Base-by-base conservation (phyloP, 192 early-diverging fungal genomes). In the Backusella mclennaniae region DNA sequence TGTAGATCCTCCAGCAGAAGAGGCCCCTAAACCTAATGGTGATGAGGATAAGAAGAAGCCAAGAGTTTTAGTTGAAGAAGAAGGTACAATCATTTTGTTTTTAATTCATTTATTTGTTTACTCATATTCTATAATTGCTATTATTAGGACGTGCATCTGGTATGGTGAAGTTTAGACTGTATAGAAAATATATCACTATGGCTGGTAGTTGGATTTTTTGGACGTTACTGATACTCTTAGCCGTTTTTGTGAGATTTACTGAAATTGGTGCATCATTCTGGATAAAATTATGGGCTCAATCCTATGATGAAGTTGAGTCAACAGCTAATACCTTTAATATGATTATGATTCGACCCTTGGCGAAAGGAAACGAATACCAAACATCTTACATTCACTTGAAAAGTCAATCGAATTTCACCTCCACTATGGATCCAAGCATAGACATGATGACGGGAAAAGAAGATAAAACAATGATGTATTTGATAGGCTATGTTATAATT, bases 131-230 rank as follows among this genome's bases (percentile, higher is more conserved):
- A 21, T 56, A 11, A 11, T 8, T 56, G n/a, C 3, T n/a, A 49
- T 49, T 76, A 80, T 84, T 74, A 63, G 93, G 76, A 14, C 88
- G 87, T 23, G 93, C 91, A 12, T 87, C 87, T 23, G 98, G 98
- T 29, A 90, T 89, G 52, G 96, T 99, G 67, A 90, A 88, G 41
- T 75, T 85, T 0, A 35, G 84, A 41, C 88, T 99, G 11, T 99
- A 96, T 87, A 74, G 87, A 6, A 85, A 88, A 23, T 99, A 98
- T 78, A 67, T 93, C 74, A 83, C 81, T 39, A 88, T 89, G 41
- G 89, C 86, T 63, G 93, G 93, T 17, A 77, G 85, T 17, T 41
- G 76, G 14, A 76, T 83, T 67, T 89, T 88, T 77, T 95, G 93
- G 93, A 38, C 88, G 52, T 31, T 89, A 7, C 21, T 92, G 3